Evolutionary conservation across 164 flowering plant species (phyloP).

Genomic region (Akebia trifoliata): DNA sequence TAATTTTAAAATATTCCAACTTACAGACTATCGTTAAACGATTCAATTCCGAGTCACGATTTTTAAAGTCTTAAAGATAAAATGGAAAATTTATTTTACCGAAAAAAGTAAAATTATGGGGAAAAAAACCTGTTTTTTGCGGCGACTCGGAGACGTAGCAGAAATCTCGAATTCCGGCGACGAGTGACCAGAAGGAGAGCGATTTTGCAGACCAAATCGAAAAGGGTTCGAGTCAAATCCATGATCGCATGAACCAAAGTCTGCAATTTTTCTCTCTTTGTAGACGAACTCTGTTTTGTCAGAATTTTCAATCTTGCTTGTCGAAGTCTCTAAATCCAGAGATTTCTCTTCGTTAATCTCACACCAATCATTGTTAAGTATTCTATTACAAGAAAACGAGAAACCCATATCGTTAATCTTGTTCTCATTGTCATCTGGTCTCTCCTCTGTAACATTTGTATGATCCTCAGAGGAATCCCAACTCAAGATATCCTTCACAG

Average conservation of each 20-base stretch:
- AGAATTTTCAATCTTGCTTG: constrained; percentile 26
- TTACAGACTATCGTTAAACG: too few species aligned
- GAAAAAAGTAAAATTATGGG: constrained; percentile 6
- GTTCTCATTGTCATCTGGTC: constrained; percentile 9
- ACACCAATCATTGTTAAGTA: constrained; percentile 50
- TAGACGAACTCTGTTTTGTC: constrained; percentile 21
- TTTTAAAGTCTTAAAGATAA: too few species aligned
- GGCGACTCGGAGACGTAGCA: constrained; percentile 45
- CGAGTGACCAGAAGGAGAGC: constrained; percentile 38
- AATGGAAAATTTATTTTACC: background rate
- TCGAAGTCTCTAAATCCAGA: constrained; percentile 43
- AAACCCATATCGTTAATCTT: constrained; percentile 18
- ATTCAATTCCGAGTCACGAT: too few species aligned
- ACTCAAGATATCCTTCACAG: constrained; percentile 30
- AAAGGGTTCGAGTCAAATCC: constrained; percentile 52
- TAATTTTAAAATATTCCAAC: too few species aligned
- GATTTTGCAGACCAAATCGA: constrained; percentile 34
- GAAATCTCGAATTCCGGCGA: constrained; percentile 52
- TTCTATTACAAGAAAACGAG: constrained; percentile 35
- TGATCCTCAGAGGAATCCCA: constrained; percentile 30
- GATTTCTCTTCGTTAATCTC: constrained; percentile 52
- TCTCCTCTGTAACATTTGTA: background rate
- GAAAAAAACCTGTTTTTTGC: constrained; percentile 29
- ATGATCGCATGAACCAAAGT: constrained; percentile 17
- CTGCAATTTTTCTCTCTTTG: constrained; percentile 11